phyloP scores from a whole-genome alignment of 495 filamentous ascomycete genomes.

The Talaromyces stipitatus region DNA sequence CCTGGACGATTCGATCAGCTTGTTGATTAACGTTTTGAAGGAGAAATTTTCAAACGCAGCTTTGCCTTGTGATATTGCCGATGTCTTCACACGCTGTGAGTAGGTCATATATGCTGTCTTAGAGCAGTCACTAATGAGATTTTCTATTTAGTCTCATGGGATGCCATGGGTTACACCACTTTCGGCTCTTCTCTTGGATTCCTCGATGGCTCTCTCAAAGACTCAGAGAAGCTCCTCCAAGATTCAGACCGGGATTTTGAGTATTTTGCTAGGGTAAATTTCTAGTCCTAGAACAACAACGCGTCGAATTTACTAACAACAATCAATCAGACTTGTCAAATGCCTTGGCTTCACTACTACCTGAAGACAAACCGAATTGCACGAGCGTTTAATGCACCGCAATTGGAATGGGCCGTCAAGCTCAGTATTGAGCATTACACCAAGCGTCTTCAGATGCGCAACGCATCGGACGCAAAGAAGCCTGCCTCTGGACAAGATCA shows the following conservation, averaged over 20 bases:
- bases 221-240: conserved; percentile 11
- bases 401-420: conserved; percentile 17
- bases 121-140: neutral
- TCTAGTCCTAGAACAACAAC: neutral
- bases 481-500: neutral
- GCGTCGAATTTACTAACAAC: neutral
- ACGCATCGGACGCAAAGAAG: neutral
- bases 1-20: conserved; percentile 18
- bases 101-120: neutral
- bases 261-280: conserved; percentile 25
- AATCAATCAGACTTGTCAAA: conserved; percentile 13
- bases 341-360: conserved; percentile 13
- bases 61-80: conserved; percentile 14
- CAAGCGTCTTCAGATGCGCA: conserved; percentile 9
- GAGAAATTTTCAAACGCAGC: conserved; percentile 12
- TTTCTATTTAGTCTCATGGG: conserved; percentile 24
- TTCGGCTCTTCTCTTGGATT: conserved; percentile 23
- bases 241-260: conserved; percentile 19
- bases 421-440: conserved; percentile 17
- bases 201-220: conserved; percentile 10
- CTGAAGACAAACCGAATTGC: conserved; percentile 19
- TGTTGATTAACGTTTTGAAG: conserved; percentile 18
- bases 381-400: conserved; percentile 15
- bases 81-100: conserved; percentile 15
- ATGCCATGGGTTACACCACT: conserved; percentile 26